Conservation (phyloP, 305 asterid species). For the Withania somnifera region DNA sequence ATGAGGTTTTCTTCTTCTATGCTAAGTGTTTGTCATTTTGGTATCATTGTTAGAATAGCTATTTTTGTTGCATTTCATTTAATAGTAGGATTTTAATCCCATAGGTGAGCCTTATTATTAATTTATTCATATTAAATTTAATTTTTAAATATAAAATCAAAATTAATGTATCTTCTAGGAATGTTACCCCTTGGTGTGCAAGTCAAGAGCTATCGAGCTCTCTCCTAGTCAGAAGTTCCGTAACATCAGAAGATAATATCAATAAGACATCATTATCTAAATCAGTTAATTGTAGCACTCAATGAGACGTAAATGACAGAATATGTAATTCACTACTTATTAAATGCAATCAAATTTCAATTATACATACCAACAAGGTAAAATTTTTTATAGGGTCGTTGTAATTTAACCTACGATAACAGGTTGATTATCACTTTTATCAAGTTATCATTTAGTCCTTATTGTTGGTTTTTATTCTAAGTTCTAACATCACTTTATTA, state of each 20-base stretch:
- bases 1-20: not conserved
- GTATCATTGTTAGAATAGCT: not conserved
- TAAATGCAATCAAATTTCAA: not conserved
- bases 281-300: not conserved
- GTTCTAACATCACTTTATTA: not conserved
- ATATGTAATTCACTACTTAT: not conserved
- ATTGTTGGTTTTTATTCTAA: not conserved
- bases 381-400: not conserved
- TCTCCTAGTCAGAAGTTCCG: not conserved
- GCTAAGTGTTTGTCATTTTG: not conserved
- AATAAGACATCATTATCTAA: not conserved
- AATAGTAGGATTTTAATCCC: not conserved
- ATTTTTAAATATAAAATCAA: not conserved
- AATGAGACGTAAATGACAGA: not conserved
- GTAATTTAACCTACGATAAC: not conserved
- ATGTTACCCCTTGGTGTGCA: not conserved
- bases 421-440: not conserved
- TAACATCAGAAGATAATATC: not conserved
- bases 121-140: not conserved
- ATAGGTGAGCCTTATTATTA: not conserved
- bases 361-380: not conserved
- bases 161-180: not conserved
- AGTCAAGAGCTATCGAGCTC: not conserved
- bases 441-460: not conserved
- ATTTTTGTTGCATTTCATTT: not conserved